Evolutionary conservation across 129 eudicot species (phyloP), one percentile per base, ranked within the genome.

Genomic region (Tagetes patula): DNA sequence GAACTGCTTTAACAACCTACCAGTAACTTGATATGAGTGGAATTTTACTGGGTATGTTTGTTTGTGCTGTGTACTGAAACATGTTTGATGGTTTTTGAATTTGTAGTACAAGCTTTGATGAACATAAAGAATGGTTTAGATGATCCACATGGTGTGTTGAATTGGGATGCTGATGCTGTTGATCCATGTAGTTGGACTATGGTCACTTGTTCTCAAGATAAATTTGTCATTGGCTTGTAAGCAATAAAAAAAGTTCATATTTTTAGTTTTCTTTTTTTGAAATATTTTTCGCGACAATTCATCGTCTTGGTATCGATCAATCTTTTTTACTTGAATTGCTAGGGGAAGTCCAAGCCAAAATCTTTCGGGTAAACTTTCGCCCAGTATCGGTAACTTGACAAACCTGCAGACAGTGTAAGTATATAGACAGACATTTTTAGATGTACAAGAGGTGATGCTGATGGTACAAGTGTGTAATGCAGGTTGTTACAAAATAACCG

Each of bases 261-360:
- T 36, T 30, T 50, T 46, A 6, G 3, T 34, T 4, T 11, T 47
- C 47, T 31, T 5, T 45, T 13, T 43, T n/a, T n/a, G n/a, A 2
- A 31, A 14, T 10, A 4, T 12, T 9, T 3, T 49, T 62, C 2
- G 32, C 34, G 5, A 10, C 56, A 10, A 33, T 77, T 80, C 38
- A 6, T 50, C n/a, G 3, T 50, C 56, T 50, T 50, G 56, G n/a
- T 13, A 50, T 3, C 1, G 8, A 43, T 43, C 43, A 40, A 40
- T 47, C 52, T 47, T 47, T 47, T 8, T 10, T 3, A 47, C 2
- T 1, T 11, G 13, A 47, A 47, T 47, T 47, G 52, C 3, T 85
- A 94, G 99, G 78, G 91, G 96, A 76, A 85, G 83, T 79, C 99
- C 99, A 74, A 94, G 99, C 85, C 99, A 90, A 76, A 80, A 77